Evolutionary conservation across 192 early-diverging fungal genomes (phyloP), one percentile per base, ranked within the genome.

Genomic region (Mortierella antarctica): DNA sequence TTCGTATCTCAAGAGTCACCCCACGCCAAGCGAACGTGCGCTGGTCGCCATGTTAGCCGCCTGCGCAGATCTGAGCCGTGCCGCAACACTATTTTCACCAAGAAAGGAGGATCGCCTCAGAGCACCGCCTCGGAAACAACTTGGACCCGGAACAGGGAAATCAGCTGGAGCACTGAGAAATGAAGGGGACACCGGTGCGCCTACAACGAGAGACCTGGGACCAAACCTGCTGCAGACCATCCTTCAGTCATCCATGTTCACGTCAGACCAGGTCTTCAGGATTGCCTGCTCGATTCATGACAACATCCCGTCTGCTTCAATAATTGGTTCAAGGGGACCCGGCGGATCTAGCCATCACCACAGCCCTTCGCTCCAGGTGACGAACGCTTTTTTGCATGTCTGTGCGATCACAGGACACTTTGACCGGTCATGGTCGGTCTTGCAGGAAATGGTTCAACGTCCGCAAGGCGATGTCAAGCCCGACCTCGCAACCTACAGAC

Each of bases 351-450:
- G 57, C 44, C 44, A 14, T 52, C 68, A 4, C 40, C 41, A 3
- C 12, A 52, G 23, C 10, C 70, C 65, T 11, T 72, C 77, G 10
- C 54, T 65, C 1, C 44, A 60, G 13, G 70, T 80, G 21, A 68
- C 65, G 6, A 80, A 80, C 40, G 70, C 77, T 9, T 80, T 72
- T 45, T 42, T 80, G 47, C 39, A 80, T 45, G 70, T 80, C 20
- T 80, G 77, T 48, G 69, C 69, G 0, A 54, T 68, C 10, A 55
- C 77, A 14, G 77, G 77, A 0, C 64, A 80, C 11, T 80, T 80
- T 67, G 65, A 80, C 10, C 21, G 63, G 10, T 70, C 77, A 6
- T 63, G 41, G 46, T 6, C 13, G 13, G 21, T 72, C 17, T 9
- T 80, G 18, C 13, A 71, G 20, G 77, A 68, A 6, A 80, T 80